phyloP scores from a whole-genome alignment of 2,329 filamentous ascomycete genomes.

The Pseudogymnoascus sp. region DNA sequence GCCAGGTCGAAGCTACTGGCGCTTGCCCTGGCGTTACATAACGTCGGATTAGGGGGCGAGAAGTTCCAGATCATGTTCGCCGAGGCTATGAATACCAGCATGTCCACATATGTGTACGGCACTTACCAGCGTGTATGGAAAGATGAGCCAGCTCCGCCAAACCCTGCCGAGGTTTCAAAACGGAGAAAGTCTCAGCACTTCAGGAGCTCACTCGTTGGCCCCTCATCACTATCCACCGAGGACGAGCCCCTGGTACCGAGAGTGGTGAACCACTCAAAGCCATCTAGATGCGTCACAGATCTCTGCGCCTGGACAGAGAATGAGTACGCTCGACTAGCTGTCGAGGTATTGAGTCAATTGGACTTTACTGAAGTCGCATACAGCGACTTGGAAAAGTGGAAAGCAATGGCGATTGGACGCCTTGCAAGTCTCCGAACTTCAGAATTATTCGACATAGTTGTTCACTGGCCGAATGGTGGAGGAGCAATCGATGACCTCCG shows the following conservation, averaged over 20 bases:
- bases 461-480: constrained; percentile 63
- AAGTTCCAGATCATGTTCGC: constrained; percentile 64
- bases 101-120: constrained; percentile 53
- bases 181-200: constrained; percentile 11
- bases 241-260: constrained; percentile 24
- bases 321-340: constrained; percentile 54
- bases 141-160: background rate
- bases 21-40: constrained; percentile 50
- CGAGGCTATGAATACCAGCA: constrained; percentile 58
- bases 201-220: constrained; percentile 17
- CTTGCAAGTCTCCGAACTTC: constrained; percentile 61
- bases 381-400: constrained; percentile 58
- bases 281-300: constrained; percentile 48
- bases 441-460: constrained; percentile 72
- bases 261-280: constrained; percentile 28
- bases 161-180: background rate
- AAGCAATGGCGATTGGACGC: constrained; percentile 59
- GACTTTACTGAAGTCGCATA: constrained; percentile 36
- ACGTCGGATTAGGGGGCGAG: constrained; percentile 61
- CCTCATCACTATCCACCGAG: constrained; percentile 8
- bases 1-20: constrained; percentile 45
- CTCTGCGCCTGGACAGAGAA: constrained; percentile 62
- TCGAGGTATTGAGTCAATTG: constrained; percentile 46
- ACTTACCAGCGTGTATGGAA: constrained; percentile 58
- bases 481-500: constrained; percentile 69